Percentiles rank a stretch among this genome's conserved stretches.
These are phyloP conservation scores for Coniochaeta sp. DNA, from an alignment of 2,329 filamentous ascomycete genomes.

Conservation along the genomic window DNA sequence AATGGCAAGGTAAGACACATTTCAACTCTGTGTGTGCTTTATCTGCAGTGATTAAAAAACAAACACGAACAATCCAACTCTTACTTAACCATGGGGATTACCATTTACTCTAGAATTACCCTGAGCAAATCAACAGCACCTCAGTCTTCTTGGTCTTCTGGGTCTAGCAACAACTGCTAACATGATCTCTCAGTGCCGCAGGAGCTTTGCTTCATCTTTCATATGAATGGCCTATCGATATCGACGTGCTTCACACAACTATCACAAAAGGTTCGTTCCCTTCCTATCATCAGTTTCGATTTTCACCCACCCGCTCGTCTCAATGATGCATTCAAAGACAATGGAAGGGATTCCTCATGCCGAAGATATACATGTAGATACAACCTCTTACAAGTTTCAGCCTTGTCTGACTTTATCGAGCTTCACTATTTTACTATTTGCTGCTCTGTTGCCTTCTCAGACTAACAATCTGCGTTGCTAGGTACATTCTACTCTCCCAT, in stretches of 20 bases:
- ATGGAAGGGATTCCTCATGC: constrained; percentile 61
- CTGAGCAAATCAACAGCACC: constrained; percentile 39
- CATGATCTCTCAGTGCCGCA: constrained; percentile 9
- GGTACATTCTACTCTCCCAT: constrained; percentile 28
- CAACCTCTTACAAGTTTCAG: constrained; percentile 46
- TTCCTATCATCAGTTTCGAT: constrained; percentile 7
- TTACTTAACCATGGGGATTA: constrained; percentile 51
- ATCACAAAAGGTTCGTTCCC: constrained; percentile 38
- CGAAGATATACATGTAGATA: constrained; percentile 58
- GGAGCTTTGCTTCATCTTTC: neutral
- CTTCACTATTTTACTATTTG: constrained; percentile 9
- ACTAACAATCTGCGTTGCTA: constrained; percentile 29
- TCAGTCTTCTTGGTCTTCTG: constrained; percentile 5
- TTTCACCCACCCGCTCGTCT: constrained; percentile 15
- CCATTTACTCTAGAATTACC: constrained; percentile 42
- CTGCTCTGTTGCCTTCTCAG: constrained; percentile 7
- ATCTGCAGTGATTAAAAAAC: constrained; percentile 35
- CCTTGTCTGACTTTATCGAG: constrained; percentile 52
- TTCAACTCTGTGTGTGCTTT: constrained; percentile 2
- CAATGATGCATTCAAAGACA: constrained; percentile 54
- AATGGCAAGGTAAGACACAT: constrained; percentile 17
- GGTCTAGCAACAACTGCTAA: constrained; percentile 11
- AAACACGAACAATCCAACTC: constrained; percentile 55
- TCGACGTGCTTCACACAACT: neutral
- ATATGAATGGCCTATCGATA: constrained; percentile 1